These are phyloP conservation scores for Raffaelea arxii DNA, from an alignment of 2,329 filamentous ascomycete genomes.

Conservation along the genomic window DNA sequence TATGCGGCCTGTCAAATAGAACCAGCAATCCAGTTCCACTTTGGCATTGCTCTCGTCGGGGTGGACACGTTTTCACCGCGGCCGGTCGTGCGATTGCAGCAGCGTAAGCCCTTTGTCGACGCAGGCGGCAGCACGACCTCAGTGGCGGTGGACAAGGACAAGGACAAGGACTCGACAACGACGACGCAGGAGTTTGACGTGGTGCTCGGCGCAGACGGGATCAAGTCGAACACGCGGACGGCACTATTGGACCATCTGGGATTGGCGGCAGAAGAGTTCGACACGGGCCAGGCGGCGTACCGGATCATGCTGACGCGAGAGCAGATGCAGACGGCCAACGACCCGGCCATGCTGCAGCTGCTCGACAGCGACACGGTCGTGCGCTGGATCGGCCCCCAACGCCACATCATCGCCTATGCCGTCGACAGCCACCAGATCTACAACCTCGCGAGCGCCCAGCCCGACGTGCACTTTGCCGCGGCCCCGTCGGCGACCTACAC, in stretches of 20 bases:
- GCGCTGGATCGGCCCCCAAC: constrained; percentile 65
- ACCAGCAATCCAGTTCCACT: constrained; percentile 57
- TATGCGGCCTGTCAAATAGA: constrained; percentile 60
- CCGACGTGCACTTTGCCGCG: constrained; percentile 49
- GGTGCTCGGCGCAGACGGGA: constrained; percentile 44
- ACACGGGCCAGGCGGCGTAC: constrained; percentile 70
- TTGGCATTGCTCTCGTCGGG: constrained; percentile 45
- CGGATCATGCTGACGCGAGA: constrained; percentile 65
- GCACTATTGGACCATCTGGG: constrained; percentile 45
- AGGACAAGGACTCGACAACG: constrained; percentile 34
- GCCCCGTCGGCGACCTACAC: constrained; percentile 52
- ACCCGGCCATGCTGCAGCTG: constrained; percentile 58
- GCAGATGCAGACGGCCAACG: constrained; percentile 53
- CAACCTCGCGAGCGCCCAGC: constrained; percentile 54
- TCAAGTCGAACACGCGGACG: constrained; percentile 41
- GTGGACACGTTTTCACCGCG: constrained; percentile 50
- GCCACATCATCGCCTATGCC: constrained; percentile 72
- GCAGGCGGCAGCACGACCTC: constrained; percentile 10
- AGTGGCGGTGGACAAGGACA: neutral
- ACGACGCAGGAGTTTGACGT: constrained; percentile 40
- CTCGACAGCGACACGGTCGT: constrained; percentile 58
- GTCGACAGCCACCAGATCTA: constrained; percentile 57
- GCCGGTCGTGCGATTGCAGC: constrained; percentile 49
- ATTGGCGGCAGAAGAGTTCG: constrained; percentile 45
- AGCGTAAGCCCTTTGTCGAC: constrained; percentile 31